These are phyloP conservation scores for Hypoxylon sp. DNA, from an alignment of 2,329 filamentous ascomycete species.

Conservation along the genomic window DNA sequence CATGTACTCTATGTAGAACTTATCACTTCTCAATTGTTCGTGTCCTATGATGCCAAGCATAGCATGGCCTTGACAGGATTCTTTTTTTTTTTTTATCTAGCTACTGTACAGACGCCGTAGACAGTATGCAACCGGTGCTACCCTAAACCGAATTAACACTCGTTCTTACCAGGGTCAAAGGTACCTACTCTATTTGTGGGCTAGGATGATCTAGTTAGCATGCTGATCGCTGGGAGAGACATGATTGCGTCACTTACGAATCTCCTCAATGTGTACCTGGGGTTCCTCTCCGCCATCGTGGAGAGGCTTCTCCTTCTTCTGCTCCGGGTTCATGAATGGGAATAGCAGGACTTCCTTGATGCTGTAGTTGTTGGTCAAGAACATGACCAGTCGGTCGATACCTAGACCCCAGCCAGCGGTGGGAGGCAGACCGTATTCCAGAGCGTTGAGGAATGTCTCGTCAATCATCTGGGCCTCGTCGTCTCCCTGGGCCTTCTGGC, in stretches of 20 bases:
- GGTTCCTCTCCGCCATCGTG: constrained; percentile 41
- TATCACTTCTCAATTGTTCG: constrained; percentile 39
- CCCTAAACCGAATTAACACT: constrained; percentile 5
- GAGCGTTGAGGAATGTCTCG: constrained; percentile 91
- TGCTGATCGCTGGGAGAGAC: neutral
- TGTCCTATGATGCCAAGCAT: constrained; percentile 17
- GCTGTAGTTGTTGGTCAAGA: constrained; percentile 93
- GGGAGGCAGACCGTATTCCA: constrained; percentile 92
- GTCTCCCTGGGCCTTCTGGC: constrained; percentile 96
- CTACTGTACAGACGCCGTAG: constrained; percentile 34
- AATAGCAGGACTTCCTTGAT: constrained; percentile 98
- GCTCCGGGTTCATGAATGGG: constrained; percentile 86
- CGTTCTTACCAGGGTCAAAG: constrained; percentile 1
- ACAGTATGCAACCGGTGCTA: constrained; percentile 20
- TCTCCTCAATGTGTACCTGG: constrained; percentile 43
- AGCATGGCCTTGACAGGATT: constrained; percentile 6
- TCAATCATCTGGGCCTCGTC: constrained; percentile 97
- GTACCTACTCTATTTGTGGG: constrained; percentile 38
- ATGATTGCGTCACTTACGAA: constrained; percentile 37
- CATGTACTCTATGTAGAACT: constrained; percentile 45
- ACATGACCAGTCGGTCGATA: constrained; percentile 87
- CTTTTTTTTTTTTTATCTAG: too few relatives aligned
- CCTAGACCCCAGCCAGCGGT: constrained; percentile 98
- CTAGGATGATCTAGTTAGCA: constrained; percentile 27
- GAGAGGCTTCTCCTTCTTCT: constrained; percentile 41